Conservation (phyloP, 352 stramenopile species). For the Globisporangium nodosum region DNA sequence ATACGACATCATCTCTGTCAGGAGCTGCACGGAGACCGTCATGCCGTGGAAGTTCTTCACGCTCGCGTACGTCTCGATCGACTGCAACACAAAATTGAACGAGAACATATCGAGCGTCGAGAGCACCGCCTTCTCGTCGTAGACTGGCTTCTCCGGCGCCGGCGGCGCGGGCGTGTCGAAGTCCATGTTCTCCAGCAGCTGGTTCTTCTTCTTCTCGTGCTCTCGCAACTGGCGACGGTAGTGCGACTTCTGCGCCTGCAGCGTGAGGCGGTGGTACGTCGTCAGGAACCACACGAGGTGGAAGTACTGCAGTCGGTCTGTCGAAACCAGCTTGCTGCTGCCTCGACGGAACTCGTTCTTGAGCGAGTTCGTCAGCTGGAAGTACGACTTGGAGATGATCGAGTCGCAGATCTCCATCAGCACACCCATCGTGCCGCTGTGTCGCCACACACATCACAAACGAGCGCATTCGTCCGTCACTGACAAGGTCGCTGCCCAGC, state of each 20-base stretch:
- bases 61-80: conserved; percentile 78
- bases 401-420: conserved; percentile 69
- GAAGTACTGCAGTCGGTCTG: conserved; percentile 87
- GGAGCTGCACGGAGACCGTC: conserved; percentile 71
- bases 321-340: conserved; percentile 77
- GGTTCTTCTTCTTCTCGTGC: conserved; percentile 47
- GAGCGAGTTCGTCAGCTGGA: conserved; percentile 80
- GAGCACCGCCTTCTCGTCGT: conserved; percentile 77
- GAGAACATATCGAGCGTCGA: conserved; percentile 89
- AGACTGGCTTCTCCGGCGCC: conserved; percentile 36
- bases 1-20: conserved; percentile 86
- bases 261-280: conserved; percentile 71
- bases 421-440: conserved; percentile 55
- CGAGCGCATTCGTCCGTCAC: not conserved
- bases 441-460: not conserved
- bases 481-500: not conserved
- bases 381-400: conserved; percentile 74
- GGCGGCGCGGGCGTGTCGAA: conserved; percentile 35
- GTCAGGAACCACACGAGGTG: conserved; percentile 84
- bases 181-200: conserved; percentile 48
- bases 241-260: conserved; percentile 63
- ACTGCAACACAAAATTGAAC: conserved; percentile 88
- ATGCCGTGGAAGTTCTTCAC: conserved; percentile 82
- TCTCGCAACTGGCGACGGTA: conserved; percentile 53
- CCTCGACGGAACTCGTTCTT: conserved; percentile 84